These are phyloP conservation scores for Phoma sp. DNA, from an alignment of 2,329 filamentous ascomycete genomes.

Conservation along the genomic window DNA sequence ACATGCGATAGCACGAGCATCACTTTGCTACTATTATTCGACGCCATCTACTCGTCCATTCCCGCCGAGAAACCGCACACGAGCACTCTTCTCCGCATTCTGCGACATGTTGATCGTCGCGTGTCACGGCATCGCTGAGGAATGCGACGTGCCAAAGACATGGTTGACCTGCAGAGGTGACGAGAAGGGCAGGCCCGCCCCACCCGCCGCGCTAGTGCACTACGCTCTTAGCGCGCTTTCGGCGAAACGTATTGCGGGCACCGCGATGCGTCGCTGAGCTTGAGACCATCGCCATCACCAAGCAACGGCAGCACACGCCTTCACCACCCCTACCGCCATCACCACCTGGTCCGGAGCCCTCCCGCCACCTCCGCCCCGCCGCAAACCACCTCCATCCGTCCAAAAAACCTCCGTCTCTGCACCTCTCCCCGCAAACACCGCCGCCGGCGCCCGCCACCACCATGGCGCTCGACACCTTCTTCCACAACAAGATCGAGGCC, in stretches of 20 bases:
- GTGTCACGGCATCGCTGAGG: slow-evolving; percentile 11
- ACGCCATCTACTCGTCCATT: too few relatives aligned
- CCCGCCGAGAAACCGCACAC: not conserved
- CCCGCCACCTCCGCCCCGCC: not conserved
- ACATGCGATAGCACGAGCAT: slow-evolving; percentile 2
- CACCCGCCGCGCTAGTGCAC: not conserved
- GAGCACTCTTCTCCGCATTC: slow-evolving; percentile 6
- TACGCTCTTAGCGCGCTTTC: not conserved
- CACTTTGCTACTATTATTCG: too few relatives aligned
- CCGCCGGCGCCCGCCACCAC: slow-evolving; percentile 53
- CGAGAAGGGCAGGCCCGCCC: slow-evolving; percentile 2
- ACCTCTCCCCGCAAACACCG: slow-evolving; percentile 14
- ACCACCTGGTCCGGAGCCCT: not conserved
- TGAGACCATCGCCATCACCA: slow-evolving; percentile 10
- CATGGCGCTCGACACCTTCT: slow-evolving; percentile 99
- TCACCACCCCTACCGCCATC: not conserved
- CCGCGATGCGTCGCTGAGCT: slow-evolving; percentile 12
- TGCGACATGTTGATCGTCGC: not conserved
- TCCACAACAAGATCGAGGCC: slow-evolving; percentile 99
- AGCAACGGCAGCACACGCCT: not conserved
- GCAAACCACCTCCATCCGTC: not conserved
- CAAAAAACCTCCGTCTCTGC: not conserved
- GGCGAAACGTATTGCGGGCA: slow-evolving; percentile 4
- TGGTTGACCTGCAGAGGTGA: slow-evolving; percentile 4
- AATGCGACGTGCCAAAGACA: slow-evolving; percentile 5